Evolutionary conservation across 2,329 filamentous ascomycete genomes (phyloP).

Genomic region (Cordyceps cicadae): DNA sequence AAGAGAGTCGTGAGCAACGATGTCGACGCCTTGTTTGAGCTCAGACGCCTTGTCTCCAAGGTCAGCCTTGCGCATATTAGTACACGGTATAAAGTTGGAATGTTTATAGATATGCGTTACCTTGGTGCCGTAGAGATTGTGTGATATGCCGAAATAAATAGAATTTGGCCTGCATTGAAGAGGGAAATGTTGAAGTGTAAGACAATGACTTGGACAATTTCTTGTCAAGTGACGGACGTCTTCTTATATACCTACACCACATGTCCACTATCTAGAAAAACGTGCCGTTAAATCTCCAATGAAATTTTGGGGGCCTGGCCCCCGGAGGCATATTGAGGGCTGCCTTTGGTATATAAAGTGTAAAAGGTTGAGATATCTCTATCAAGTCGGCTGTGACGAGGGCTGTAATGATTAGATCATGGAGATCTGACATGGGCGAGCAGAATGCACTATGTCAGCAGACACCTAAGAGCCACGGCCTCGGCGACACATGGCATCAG

Average conservation of each 20-base stretch:
- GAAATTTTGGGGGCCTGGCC: neutral
- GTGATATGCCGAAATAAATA: neutral
- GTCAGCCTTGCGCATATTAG: constrained; percentile 31
- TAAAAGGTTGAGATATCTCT: neutral
- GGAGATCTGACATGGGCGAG: neutral
- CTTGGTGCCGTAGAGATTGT: constrained; percentile 1
- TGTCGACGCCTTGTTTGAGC: constrained; percentile 54
- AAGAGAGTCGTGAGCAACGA: constrained; percentile 60
- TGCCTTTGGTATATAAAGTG: neutral
- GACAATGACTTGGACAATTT: neutral
- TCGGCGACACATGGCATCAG: too few relatives aligned
- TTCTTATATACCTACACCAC: neutral
- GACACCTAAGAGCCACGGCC: too few relatives aligned
- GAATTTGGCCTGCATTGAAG: neutral
- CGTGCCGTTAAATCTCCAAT: neutral
- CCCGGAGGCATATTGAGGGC: neutral
- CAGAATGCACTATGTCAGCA: too few relatives aligned
- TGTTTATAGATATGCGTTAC: neutral
- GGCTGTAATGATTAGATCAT: constrained; percentile 8
- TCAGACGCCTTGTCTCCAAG: constrained; percentile 38
- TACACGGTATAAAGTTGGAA: neutral
- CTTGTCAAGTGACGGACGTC: neutral
- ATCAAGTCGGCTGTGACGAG: neutral
- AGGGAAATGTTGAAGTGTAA: neutral
- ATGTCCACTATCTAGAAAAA: neutral